These are phyloP conservation scores for Blastomyces emzantsi DNA, from an alignment of 2,329 filamentous ascomycete species.

Conservation along the genomic window DNA sequence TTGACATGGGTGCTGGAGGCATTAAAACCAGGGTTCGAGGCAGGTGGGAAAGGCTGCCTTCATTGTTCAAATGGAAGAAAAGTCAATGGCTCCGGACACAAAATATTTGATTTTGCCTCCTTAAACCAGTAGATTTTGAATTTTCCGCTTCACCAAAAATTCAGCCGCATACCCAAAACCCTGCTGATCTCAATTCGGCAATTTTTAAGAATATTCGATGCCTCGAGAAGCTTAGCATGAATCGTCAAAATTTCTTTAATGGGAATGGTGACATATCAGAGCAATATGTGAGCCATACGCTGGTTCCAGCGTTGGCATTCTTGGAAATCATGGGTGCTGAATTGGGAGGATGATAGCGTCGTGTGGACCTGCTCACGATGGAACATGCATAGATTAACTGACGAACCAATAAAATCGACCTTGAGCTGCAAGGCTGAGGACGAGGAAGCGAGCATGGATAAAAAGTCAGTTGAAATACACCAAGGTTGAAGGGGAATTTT, in stretches of 20 bases:
- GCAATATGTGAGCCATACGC: not conserved
- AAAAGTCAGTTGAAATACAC: not conserved
- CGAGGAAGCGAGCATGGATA: not conserved
- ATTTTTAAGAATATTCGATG: not conserved
- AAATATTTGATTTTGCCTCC: not conserved
- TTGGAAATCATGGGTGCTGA: not conserved
- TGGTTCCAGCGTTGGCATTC: not conserved
- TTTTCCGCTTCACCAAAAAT: not conserved
- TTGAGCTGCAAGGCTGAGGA: not conserved
- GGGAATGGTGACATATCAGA: not conserved
- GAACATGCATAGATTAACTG: not conserved
- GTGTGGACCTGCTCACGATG: not conserved
- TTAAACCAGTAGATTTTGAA: not conserved
- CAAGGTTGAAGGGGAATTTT: not conserved
- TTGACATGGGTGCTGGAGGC: not conserved
- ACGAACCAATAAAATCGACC: not conserved
- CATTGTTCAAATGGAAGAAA: not conserved
- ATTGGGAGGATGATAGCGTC: not conserved
- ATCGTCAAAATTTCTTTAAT: not conserved
- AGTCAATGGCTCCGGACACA: not conserved
- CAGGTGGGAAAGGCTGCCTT: not conserved
- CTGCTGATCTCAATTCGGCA: not conserved
- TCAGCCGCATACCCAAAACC: not conserved
- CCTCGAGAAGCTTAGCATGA: not conserved
- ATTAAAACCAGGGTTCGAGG: not conserved